Base-by-base conservation (phyloP, 2,329 filamentous ascomycete genomes). In the Cryphonectria radicalis region DNA sequence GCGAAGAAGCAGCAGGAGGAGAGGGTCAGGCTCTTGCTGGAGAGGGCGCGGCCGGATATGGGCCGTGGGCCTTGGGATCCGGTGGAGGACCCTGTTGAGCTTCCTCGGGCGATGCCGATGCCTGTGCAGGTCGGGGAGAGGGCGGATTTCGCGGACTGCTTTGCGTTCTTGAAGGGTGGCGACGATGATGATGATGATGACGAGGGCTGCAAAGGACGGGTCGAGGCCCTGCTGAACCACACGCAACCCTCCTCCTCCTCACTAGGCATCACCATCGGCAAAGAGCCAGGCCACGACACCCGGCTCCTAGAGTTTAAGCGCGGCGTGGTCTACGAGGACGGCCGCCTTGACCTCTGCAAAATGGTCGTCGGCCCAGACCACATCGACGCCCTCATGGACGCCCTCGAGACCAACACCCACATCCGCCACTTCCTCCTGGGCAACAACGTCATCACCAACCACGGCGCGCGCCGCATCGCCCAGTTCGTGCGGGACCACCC, bases 261-360 rank as follows among this genome's bases (percentile, higher is more conserved):
- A 17, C 32, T 42, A 11, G 28, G 50, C 2, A 35, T 40, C 43
- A 60, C 25, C 22, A 3, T 46, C 22, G 66, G 77, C n/a, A 79
- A 79, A 6, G 80, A 82, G 77, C 80, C 80, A 11, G 77, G 79
- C 72, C 81, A 82, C 62, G 77, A 77, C 25, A 77, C 79, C 19
- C 76, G 78, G 43, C 80, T 77, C 5, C 77, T 77, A 55, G 81
- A 82, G 75, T 82, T 81, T 57, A 77, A 72, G 35, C 79, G 78
- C 74, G 81, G 81, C 40, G 80, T 82, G 35, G 77, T 87, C 7
- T 88, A 87, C 72, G 81, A 85, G 67, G 86, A 88, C 73, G 82
- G 83, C 11, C 82, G 86, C 17, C 83, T 88, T 78, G 86, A 88
- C 74, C 81, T 88, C 2, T 88, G 86, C 80, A 87, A 87, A 78